These are phyloP conservation scores for Apiotrichum porosum DNA, from an alignment of 1,284 basidiomycete species.

Conservation along the genomic window DNA sequence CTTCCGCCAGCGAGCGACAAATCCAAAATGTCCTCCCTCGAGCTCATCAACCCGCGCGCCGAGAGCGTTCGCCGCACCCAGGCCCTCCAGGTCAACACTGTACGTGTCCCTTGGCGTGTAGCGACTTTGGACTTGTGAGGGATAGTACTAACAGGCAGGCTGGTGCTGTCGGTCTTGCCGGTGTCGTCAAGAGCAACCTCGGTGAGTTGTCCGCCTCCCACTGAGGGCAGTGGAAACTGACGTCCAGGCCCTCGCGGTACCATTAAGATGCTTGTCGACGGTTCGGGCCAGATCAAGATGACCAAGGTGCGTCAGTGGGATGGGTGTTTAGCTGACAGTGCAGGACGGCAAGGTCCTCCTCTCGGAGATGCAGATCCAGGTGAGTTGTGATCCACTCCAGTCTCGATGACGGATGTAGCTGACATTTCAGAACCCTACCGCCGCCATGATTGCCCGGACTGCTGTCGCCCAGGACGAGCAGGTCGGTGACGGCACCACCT, in stretches of 20 bases:
- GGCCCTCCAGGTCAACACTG: slow-evolving; percentile 76
- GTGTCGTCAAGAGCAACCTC: slow-evolving; percentile 94
- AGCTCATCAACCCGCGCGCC: slow-evolving; percentile 91
- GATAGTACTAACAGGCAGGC: too few species aligned
- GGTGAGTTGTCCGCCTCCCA: slow-evolving; percentile 54
- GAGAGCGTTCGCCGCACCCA: slow-evolving; percentile 90
- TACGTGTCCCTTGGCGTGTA: slow-evolving; percentile 23
- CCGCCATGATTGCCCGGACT: slow-evolving; percentile 97
- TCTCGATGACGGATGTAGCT: background rate
- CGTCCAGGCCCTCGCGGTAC: slow-evolving; percentile 81
- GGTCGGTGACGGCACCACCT: slow-evolving; percentile 97
- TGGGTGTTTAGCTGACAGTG: background rate
- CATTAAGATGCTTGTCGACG: slow-evolving; percentile 99
- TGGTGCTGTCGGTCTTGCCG: slow-evolving; percentile 95
- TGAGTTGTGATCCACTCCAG: slow-evolving; percentile 27
- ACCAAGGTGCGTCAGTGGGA: slow-evolving; percentile 61
- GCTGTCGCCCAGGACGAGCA: slow-evolving; percentile 99
- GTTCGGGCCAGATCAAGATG: slow-evolving; percentile 99
- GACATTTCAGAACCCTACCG: slow-evolving; percentile 76
- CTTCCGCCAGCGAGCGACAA: background rate
- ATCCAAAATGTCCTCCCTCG: slow-evolving; percentile 55
- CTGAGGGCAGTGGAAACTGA: slow-evolving; percentile 4
- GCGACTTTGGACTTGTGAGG: slow-evolving; percentile 5
- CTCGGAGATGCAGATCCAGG: slow-evolving; percentile 99
- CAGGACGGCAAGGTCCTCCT: slow-evolving; percentile 93